Percentiles rank a stretch among this genome's conserved stretches.
These are phyloP conservation scores for Candida tetrigidarum DNA, from an alignment of 1,139 yeast genomes.

Conservation along the genomic window DNA sequence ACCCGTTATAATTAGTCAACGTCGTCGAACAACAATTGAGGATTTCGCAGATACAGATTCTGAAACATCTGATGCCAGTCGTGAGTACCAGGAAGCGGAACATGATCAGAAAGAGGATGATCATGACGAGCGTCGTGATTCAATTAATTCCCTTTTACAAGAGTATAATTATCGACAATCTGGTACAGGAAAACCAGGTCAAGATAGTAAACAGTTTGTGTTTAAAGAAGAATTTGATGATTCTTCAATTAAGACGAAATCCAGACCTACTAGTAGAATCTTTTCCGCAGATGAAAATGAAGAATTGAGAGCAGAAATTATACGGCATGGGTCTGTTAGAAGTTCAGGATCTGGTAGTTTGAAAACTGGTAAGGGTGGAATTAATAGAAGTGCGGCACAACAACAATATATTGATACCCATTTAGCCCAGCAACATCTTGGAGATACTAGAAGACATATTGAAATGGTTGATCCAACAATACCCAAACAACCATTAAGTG, in stretches of 20 bases:
- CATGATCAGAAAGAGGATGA: constrained; percentile 17
- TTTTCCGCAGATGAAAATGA: constrained; percentile 10
- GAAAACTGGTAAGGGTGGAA: constrained; percentile 4
- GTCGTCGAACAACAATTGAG: constrained; percentile 27
- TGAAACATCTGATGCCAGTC: constrained; percentile 16
- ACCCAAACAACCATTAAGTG: constrained; percentile 2
- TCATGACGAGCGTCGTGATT: constrained; percentile 23
- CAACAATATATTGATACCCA: constrained; percentile 10
- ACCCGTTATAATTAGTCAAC: constrained; percentile 10
- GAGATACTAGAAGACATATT: constrained; percentile 3
- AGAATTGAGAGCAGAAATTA: constrained; percentile 13
- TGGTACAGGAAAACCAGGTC: constrained; percentile 6
- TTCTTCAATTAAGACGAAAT: constrained; percentile 8
- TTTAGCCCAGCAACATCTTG: constrained; percentile 7
- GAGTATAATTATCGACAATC: constrained; percentile 28
- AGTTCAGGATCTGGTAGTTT: constrained; percentile 6
- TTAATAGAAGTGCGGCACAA: constrained; percentile 2
- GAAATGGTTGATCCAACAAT: constrained; percentile 5
- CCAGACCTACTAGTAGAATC: constrained; percentile 12
- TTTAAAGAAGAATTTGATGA: constrained; percentile 40
- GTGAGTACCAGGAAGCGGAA: constrained; percentile 11
- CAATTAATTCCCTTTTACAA: constrained; percentile 37
- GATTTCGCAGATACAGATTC: constrained; percentile 49
- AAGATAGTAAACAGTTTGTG: constrained; percentile 20
- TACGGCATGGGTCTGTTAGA: constrained; percentile 13